Percentiles rank a stretch among this genome's conserved stretches.
Conservation (phyloP, 2,329 filamentous ascomycete genomes). For the Monilinia vaccinii-corymbosi region DNA sequence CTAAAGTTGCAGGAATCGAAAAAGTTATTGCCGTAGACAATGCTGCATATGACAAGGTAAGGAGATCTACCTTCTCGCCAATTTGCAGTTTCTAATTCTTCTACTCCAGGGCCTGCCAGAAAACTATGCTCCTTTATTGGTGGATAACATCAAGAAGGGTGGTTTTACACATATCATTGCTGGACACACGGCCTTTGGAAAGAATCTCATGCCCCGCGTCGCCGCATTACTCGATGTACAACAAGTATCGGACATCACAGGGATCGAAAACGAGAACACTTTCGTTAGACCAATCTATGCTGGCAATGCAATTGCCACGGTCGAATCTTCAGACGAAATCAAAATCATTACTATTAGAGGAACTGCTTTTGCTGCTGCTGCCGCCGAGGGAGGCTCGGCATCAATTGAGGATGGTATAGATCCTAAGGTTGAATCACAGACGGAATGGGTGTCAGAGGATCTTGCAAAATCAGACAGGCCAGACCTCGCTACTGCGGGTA, state of each 20-base stretch:
- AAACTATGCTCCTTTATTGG: conserved; percentile 85
- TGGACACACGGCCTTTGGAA: conserved; percentile 91
- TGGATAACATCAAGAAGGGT: conserved; percentile 94
- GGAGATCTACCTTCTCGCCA: background rate
- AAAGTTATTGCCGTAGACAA: conserved; percentile 89
- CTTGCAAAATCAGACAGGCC: conserved; percentile 89
- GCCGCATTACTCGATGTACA: conserved; percentile 86
- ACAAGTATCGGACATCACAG: conserved; percentile 86
- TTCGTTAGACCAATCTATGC: conserved; percentile 97
- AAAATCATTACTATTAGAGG: conserved; percentile 91
- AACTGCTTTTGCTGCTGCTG: conserved; percentile 76
- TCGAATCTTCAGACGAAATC: conserved; percentile 76
- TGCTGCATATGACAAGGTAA: conserved; percentile 81
- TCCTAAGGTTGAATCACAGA: conserved; percentile 62
- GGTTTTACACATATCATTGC: conserved; percentile 88
- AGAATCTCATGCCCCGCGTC: conserved; percentile 85
- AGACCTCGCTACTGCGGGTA: conserved; percentile 80
- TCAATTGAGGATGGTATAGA: conserved; percentile 74
- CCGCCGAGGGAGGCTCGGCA: conserved; percentile 63
- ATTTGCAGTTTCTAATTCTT: background rate
- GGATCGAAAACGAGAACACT: conserved; percentile 80
- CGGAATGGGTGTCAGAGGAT: conserved; percentile 91
- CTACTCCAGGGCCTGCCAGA: conserved; percentile 68
- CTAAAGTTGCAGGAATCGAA: conserved; percentile 82
- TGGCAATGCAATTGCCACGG: conserved; percentile 92